These are phyloP conservation scores for Chaetomium sp. DNA, from an alignment of 2,329 filamentous ascomycete genomes.

Conservation along the genomic window DNA sequence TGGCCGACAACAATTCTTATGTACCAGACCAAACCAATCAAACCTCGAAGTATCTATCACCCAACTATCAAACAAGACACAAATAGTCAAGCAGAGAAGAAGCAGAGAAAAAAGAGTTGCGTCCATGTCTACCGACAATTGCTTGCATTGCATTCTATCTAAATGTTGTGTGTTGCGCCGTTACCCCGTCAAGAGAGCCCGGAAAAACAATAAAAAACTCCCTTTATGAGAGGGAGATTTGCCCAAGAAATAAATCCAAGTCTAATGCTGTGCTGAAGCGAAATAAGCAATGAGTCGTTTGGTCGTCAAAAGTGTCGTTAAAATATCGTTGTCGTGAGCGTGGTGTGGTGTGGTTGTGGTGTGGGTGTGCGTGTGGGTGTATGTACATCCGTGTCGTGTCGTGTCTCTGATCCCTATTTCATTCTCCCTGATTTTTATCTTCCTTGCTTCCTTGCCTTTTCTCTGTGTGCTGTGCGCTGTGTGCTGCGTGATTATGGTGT, in stretches of 20 bases:
- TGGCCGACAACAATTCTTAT: too few species aligned
- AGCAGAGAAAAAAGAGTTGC: background rate
- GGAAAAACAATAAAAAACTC: too few species aligned
- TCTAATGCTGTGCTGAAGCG: conserved; percentile 12
- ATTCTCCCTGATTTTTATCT: too few species aligned
- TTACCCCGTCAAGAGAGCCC: background rate
- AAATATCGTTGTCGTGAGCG: conserved; percentile 2
- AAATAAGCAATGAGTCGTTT: conserved; percentile 4
- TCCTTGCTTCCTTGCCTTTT: too few species aligned
- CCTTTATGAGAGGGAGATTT: too few species aligned
- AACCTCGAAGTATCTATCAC: too few species aligned
- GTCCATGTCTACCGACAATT: conserved; percentile 18
- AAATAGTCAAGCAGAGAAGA: background rate
- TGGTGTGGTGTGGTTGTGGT: background rate
- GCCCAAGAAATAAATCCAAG: background rate
- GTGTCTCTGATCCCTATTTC: too few species aligned
- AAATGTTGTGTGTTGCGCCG: background rate
- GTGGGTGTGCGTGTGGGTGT: background rate
- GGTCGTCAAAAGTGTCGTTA: conserved; percentile 13
- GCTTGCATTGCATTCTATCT: conserved; percentile 25
- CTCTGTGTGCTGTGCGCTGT: too few species aligned
- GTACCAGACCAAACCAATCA: too few species aligned
- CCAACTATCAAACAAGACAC: background rate
- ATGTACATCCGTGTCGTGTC: background rate
- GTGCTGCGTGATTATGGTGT: too few species aligned